A percentile compares a stretch with the other conserved stretches of the same genome.
Evolutionary conservation across 2,329 filamentous ascomycete genomes (phyloP).

Genomic region (Geosmithia morbida): DNA sequence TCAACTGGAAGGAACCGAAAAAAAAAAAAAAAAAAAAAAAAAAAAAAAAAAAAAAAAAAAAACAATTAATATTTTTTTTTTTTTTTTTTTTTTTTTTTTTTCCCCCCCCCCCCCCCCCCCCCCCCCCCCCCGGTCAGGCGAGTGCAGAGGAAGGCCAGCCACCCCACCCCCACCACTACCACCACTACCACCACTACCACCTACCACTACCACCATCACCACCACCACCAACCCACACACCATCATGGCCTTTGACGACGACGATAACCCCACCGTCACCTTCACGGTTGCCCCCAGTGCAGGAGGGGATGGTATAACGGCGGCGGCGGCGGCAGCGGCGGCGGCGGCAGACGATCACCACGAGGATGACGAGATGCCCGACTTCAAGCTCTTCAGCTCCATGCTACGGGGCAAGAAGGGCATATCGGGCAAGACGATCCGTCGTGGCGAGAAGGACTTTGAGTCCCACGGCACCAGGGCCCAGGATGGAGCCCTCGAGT

Average conservation of each 20-base stretch:
- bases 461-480: conserved; percentile 79
- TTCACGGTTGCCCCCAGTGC: background rate
- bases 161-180: no score
- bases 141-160: no score
- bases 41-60: no score
- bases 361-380: conserved; percentile 73
- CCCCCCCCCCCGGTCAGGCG: background rate
- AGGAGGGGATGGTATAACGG: background rate
- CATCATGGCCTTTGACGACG: conserved; percentile 27
- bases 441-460: conserved; percentile 94
- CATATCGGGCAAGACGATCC: conserved; percentile 51
- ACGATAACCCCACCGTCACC: conserved; percentile 19
- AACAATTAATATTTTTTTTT: no score
- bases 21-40: no score
- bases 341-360: conserved; percentile 39
- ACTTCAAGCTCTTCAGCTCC: conserved; percentile 61
- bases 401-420: conserved; percentile 32
- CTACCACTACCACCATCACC: no score
- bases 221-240: background rate
- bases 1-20: no score
- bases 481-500: conserved; percentile 64
- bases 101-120: no score
- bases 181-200: no score
- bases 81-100: background rate
- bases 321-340: conserved; percentile 12